Evolutionary conservation across 179 eudicot species (phyloP), one percentile per base, ranked within the genome.

Genomic region (Silene vulgaris): DNA sequence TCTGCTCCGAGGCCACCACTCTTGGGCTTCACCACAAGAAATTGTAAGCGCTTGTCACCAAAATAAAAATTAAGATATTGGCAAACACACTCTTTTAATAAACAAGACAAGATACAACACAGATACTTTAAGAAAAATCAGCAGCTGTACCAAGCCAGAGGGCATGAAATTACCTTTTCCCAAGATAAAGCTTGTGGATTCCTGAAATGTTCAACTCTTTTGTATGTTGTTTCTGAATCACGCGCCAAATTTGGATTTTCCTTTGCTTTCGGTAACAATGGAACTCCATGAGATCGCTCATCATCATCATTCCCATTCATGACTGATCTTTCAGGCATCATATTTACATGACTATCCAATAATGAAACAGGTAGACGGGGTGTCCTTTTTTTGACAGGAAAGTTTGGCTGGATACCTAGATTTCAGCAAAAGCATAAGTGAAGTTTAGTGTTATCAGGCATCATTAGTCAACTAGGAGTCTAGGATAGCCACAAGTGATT

Each of bases 321-420:
- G 65, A 78, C 82, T 65, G 82, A 76, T 80, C 76, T 86, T 73
- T 78, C 78, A 60, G 85, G 83, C 80, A 76, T 87, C 81, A 87
- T 89, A 67, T 75, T 75, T 28, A 88, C 82, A 88, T 69, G 79
- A 54, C 43, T 75, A 72, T 80, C 81, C 43, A 72, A 60, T 19
- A 21, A 54, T 40, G 85, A 77, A 76, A 95, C 88, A 63, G 91
- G 93, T 57, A 86, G 83, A 67, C 99, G 92, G 43, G 99, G 99
- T 21, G 99, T 92, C 85, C 99, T 88, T 86, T 92, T 95, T 74
- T 86, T 92, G 73, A 92, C 97, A 80, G 90, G 87, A 75, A 85
- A 77, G 69, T 82, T 80, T 78, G 88, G 89, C 63, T 84, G 87
- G 76, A 76, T 85, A 69, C 87, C 97, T 93, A 78, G 80, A 54